Conservation (phyloP, 345 rosid genomes). For the Erysimum cheiranthoides region DNA sequence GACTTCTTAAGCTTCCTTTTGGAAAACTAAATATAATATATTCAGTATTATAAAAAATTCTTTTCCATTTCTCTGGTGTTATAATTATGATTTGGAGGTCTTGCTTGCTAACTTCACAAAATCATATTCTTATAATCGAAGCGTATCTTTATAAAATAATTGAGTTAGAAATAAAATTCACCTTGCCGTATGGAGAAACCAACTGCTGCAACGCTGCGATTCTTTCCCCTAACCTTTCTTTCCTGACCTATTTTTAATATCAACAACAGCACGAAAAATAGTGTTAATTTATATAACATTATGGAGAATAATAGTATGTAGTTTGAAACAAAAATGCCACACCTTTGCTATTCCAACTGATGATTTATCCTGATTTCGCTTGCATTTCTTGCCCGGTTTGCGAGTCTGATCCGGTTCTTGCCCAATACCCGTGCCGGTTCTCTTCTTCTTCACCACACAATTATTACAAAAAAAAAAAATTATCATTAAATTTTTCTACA, state of each 20-base stretch:
- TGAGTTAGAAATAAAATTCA: constrained; percentile 23
- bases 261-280: constrained; percentile 4
- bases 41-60: background rate
- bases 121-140: background rate
- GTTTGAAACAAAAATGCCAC: background rate
- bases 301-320: background rate
- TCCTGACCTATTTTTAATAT: constrained; percentile 51
- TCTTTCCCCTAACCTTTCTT: constrained; percentile 83
- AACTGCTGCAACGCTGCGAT: constrained; percentile 79
- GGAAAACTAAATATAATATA: constrained; percentile 35
- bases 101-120: constrained; percentile 18
- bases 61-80: background rate
- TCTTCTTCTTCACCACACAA: constrained; percentile 54
- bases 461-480: background rate
- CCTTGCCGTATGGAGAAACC: constrained; percentile 97
- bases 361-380: constrained; percentile 54
- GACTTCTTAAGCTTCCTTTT: constrained; percentile 48
- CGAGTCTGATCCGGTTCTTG: constrained; percentile 36
- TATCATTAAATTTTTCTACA: background rate
- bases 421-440: constrained; percentile 49
- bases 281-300: background rate
- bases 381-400: constrained; percentile 55
- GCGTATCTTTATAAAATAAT: background rate
- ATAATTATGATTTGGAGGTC: background rate
- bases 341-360: constrained; percentile 63